Base-by-base conservation (phyloP, 2,329 filamentous ascomycete genomes). In the Alternaria triticina region DNA sequence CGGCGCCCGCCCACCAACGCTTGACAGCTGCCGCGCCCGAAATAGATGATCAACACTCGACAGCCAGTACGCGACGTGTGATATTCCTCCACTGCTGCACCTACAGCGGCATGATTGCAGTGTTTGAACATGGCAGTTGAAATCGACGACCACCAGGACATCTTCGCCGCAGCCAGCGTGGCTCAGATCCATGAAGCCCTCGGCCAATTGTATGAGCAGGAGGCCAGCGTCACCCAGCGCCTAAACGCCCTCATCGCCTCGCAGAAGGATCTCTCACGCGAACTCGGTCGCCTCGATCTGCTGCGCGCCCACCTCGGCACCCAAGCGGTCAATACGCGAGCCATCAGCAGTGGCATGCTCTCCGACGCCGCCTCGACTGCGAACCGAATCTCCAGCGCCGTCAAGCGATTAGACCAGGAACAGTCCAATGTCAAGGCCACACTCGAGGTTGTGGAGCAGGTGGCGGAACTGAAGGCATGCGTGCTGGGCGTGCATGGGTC, bases 391-490 rank as follows among this genome's bases (percentile, higher is more conserved):
- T 97, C 94, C 59, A 89, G 89, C 74, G 92, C 94, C 57, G 96
- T 99, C 59, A 94, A 92, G 78, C 87, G 89, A 69, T 87, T 99
- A 33, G 96, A 99, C 77, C 86, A 93, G 60, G 95, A 99, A 82
- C 97, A 98, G 84, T 90, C 90, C 62, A 88, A 94, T 27, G 95
- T 99, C 9, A 94, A 96, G 79, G 90, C 94, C 54, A 98, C 96
- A 0, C 83, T 99, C 61, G 87, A 91, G 9, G 94, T 98, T 4
- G 96, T 98, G 11, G 95, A 98, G 80, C 94, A 97, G 82, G 95
- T 99, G 13, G 92, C 93, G 6, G 96, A 99, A 84, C 90, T 99
- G 69, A 98, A 98, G 82, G 92, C 96, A 9, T 99, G 96, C 78
- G 93, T 98, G 36, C 89, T 97, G 64, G 96, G 96, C 46, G 94